A percentile compares a stretch with the other conserved stretches of the same genome.
These are phyloP conservation scores for Extremus antarcticus DNA, from an alignment of 495 filamentous ascomycete species.

Conservation along the genomic window DNA sequence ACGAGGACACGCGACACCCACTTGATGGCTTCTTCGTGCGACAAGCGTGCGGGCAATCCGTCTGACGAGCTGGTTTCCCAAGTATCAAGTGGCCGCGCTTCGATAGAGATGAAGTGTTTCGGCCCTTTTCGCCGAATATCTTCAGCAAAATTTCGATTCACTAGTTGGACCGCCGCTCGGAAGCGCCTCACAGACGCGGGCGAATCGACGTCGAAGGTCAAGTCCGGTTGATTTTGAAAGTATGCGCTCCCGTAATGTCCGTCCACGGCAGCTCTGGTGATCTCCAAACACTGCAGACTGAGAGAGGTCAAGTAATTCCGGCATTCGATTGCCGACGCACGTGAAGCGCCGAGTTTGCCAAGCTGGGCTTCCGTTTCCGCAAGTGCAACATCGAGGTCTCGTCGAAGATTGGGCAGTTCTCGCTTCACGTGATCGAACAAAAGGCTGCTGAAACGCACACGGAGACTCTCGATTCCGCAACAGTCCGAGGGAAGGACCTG, in stretches of 20 bases:
- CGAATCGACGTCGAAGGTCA: constrained; percentile 20
- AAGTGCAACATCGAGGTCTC: constrained; percentile 5
- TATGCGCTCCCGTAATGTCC: constrained; percentile 48
- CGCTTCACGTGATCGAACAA: constrained; percentile 16
- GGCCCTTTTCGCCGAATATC: constrained; percentile 40
- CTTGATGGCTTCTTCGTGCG: constrained; percentile 2
- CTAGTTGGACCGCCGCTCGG: constrained; percentile 48
- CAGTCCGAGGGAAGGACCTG: constrained; percentile 15
- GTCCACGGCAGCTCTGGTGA: constrained; percentile 42
- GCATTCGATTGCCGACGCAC: not conserved
- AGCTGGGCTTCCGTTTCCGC: not conserved
- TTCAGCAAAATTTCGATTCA: constrained; percentile 46
- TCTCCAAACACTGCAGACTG: constrained; percentile 1
- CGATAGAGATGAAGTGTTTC: constrained; percentile 2
- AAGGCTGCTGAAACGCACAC: constrained; percentile 23
- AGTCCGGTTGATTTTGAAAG: constrained; percentile 35
- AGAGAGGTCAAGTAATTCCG: constrained; percentile 4
- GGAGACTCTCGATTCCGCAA: constrained; percentile 25
- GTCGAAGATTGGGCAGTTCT: constrained; percentile 8
- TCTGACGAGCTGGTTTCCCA: not conserved
- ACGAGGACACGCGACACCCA: constrained; percentile 7
- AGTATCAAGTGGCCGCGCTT: not conserved
- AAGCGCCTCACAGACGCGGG: constrained; percentile 39
- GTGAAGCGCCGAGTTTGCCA: constrained; percentile 2
- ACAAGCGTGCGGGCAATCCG: not conserved